A percentile compares a stretch with the other conserved stretches of the same genome.
Evolutionary conservation across 2,329 filamentous ascomycete genomes (phyloP).

Genomic region (Ceratocystis destructans): DNA sequence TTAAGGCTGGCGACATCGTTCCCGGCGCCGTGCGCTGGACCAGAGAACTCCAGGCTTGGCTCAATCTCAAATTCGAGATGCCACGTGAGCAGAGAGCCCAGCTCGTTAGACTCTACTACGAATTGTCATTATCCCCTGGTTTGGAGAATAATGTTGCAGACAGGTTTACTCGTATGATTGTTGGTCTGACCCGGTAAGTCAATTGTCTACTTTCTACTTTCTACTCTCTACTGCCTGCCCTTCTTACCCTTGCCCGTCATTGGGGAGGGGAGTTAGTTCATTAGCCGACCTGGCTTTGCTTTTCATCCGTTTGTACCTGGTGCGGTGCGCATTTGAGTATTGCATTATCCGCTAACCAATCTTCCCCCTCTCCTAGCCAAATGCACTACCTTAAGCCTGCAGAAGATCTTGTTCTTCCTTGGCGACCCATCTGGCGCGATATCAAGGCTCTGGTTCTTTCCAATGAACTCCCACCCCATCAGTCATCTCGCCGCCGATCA

Average conservation of each 20-base stretch:
- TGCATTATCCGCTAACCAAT: neutral
- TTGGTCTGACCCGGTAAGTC: conserved; percentile 79
- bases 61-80: conserved; percentile 94
- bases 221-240: neutral
- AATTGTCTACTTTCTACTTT: neutral
- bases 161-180: conserved; percentile 92
- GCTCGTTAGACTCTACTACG: conserved; percentile 85
- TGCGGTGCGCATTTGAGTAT: neutral
- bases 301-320: neutral
- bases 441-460: conserved; percentile 83
- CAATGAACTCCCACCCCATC: conserved; percentile 58
- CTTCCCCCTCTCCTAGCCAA: neutral
- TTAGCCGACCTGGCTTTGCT: neutral
- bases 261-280: neutral
- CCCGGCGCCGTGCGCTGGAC: conserved; percentile 95
- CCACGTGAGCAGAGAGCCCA: conserved; percentile 68
- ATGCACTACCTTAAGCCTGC: conserved; percentile 76
- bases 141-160: conserved; percentile 71
- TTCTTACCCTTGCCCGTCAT: neutral
- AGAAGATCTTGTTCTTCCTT: conserved; percentile 82
- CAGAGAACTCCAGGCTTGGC: conserved; percentile 85
- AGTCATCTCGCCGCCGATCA: conserved; percentile 40
- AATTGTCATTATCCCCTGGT: conserved; percentile 79
- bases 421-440: conserved; percentile 85
- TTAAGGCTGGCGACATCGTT: conserved; percentile 86